Percentiles rank a stretch among this genome's conserved stretches.
These are phyloP conservation scores for Pythium plurisporium DNA, from an alignment of 352 stramenopile species.

Conservation along the genomic window DNA sequence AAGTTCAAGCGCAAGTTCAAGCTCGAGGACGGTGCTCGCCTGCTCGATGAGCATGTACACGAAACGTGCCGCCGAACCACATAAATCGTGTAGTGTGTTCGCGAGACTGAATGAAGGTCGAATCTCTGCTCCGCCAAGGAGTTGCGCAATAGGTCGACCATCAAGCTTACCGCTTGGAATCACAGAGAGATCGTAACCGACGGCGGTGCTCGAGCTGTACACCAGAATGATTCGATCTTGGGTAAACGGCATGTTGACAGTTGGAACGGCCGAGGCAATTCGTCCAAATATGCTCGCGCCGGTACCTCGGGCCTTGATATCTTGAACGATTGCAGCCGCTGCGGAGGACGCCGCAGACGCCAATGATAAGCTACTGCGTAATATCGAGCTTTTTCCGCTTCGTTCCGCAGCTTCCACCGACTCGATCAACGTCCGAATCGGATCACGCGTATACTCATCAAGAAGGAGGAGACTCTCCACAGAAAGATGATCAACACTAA, in stretches of 20 bases:
- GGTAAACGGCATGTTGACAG: constrained; percentile 41
- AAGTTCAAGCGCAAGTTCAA: constrained; percentile 47
- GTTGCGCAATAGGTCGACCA: constrained; percentile 48
- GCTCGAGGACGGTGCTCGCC: constrained; percentile 30
- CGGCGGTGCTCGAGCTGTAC: constrained; percentile 40
- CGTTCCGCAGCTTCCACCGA: constrained; percentile 62
- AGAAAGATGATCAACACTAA: constrained; percentile 45
- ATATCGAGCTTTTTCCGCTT: constrained; percentile 41
- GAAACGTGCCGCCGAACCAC: constrained; percentile 46
- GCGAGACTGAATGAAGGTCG: constrained; percentile 26
- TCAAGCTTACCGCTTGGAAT: constrained; percentile 48
- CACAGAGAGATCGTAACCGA: constrained; percentile 33
- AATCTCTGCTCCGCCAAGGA: constrained; percentile 42
- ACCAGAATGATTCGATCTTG: constrained; percentile 50
- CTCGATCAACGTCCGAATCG: constrained; percentile 59
- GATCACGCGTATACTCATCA: constrained; percentile 63
- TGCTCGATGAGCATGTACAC: constrained; percentile 50
- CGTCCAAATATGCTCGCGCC: constrained; percentile 42
- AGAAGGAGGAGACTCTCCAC: constrained; percentile 47
- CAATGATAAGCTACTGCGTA: constrained; percentile 45
- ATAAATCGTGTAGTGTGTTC: constrained; percentile 39
- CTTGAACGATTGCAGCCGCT: constrained; percentile 61
- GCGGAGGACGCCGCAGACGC: constrained; percentile 56
- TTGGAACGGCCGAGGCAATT: constrained; percentile 45
- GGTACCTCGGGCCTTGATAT: constrained; percentile 46